Evolutionary conservation across 1,284 basidiomycete genomes (phyloP), one percentile per base, ranked within the genome.

Genomic region (Vanrija sp.): DNA sequence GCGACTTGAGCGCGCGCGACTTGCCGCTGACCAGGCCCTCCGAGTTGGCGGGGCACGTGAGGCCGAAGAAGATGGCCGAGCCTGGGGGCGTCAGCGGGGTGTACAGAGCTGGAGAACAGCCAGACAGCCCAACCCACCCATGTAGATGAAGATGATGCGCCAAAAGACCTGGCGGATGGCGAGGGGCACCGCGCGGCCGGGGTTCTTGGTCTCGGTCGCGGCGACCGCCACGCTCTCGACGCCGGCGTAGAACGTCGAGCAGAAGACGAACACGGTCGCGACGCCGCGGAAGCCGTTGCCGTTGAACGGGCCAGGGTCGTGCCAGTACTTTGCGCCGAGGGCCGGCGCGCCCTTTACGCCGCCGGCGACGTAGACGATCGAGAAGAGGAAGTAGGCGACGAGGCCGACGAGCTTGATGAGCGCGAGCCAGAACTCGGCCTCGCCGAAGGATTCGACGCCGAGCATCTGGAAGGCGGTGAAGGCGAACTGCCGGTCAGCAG

Each of bases 141-240:
- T 83, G 77, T 92, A 93, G 71, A 93, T 80, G 56, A 82, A 62
- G 27, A 78, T 79, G 62, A 94, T 89, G 65, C 87, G 84, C 61
- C 85, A 78, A 72, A 86, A 88, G 23, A 91, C 87, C 43, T 85
- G 80, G 54, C 81, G 80, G 74, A 87, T 85, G 2, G 89, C 89
- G 66, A 85, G 86, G 38, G 84, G 80, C 52, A 93, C 85, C 64
- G 88, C 89, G 19, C 83, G 81, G 42, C 86, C 82, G 2, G 88
- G 88, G 67, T 82, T 88, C 60, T 66, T 67, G 52, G 75, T 72
- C 60, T 78, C 77, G n/a, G 69, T 76, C 16, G 76, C 76, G 16
- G 75, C 72, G 24, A 78, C 74, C 35, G 77, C 77, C 23, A 75
- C 66, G 47, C 70, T 70, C 60, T 77, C 75, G 45, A 71, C 71